Evolutionary conservation across 2,329 filamentous ascomycete species (phyloP).

Genomic region (Cytospora piceae): DNA sequence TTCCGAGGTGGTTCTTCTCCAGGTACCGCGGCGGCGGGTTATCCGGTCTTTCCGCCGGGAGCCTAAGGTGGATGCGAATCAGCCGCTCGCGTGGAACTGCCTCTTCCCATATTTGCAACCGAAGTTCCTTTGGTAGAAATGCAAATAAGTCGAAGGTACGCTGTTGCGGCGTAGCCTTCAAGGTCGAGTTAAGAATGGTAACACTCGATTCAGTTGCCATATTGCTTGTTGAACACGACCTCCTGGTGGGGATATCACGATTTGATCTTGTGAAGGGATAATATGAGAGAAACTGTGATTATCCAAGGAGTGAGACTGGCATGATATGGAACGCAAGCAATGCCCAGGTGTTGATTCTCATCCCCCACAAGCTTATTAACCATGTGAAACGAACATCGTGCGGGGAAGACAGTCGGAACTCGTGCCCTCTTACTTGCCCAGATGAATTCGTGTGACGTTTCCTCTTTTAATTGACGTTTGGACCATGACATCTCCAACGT

Average conservation of each 20-base stretch:
- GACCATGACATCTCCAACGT: neutral
- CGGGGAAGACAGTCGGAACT: constrained; percentile 16
- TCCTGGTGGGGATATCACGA: neutral
- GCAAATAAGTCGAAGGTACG: constrained; percentile 17
- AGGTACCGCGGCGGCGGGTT: constrained; percentile 18
- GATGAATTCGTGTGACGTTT: constrained; percentile 9
- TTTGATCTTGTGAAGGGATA: too few species aligned
- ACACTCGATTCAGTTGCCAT: neutral
- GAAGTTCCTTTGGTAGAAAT: constrained; percentile 24
- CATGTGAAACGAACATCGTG: constrained; percentile 19
- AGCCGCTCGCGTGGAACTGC: constrained; percentile 25
- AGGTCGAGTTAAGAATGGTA: neutral
- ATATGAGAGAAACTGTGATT: neutral
- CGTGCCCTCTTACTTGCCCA: constrained; percentile 7
- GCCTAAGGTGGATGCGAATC: neutral
- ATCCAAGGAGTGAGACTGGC: neutral
- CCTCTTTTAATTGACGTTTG: neutral
- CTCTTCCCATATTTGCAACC: constrained; percentile 27
- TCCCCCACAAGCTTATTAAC: neutral
- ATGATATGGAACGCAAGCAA: neutral
- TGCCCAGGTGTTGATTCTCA: neutral
- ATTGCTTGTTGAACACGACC: neutral
- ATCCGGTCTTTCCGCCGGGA: neutral
- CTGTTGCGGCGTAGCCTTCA: neutral
- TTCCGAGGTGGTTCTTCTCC: constrained; percentile 22